These are phyloP conservation scores for Lasiodiplodia citricola DNA, from an alignment of 2,329 filamentous ascomycete genomes.

Conservation along the genomic window DNA sequence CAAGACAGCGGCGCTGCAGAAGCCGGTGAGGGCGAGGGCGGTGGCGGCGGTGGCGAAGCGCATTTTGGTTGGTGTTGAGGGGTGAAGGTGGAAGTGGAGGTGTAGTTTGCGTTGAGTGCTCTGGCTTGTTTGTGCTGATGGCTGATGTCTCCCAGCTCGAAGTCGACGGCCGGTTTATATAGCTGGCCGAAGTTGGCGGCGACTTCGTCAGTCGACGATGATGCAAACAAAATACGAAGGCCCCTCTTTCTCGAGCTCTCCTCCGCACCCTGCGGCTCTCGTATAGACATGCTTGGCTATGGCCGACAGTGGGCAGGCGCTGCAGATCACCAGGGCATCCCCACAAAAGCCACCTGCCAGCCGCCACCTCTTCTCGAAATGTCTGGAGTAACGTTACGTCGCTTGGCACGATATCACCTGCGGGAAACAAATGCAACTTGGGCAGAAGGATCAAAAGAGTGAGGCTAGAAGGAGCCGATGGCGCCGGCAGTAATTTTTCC, in stretches of 20 bases:
- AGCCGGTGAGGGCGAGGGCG: slow-evolving; percentile 9
- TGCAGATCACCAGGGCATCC: slow-evolving; percentile 14
- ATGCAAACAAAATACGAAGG: slow-evolving; percentile 11
- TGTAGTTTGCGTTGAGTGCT: neutral
- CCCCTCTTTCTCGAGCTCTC: slow-evolving; percentile 15
- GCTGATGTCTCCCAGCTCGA: neutral
- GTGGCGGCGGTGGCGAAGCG: slow-evolving; percentile 16
- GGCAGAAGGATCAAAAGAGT: neutral
- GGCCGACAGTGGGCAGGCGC: slow-evolving; percentile 7
- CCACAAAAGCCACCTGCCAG: slow-evolving; percentile 18
- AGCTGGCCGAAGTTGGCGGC: neutral
- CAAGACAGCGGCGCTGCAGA: neutral
- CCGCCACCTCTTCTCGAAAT: slow-evolving; percentile 16
- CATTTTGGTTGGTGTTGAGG: slow-evolving; percentile 1
- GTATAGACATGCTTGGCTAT: slow-evolving; percentile 9
- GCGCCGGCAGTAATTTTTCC: neutral
- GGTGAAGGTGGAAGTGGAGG: neutral
- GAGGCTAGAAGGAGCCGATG: neutral
- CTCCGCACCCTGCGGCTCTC: slow-evolving; percentile 20
- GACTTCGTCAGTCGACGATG: slow-evolving; percentile 6
- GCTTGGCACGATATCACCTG: neutral
- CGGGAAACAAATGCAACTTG: neutral
- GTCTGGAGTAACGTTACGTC: slow-evolving; percentile 16
- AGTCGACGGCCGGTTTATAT: neutral
- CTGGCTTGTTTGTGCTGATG: neutral